A percentile compares a stretch with the other conserved stretches of the same genome.
phyloP scores from a whole-genome alignment of 2,329 filamentous ascomycete genomes.

The Epicoccum sorghinum region DNA sequence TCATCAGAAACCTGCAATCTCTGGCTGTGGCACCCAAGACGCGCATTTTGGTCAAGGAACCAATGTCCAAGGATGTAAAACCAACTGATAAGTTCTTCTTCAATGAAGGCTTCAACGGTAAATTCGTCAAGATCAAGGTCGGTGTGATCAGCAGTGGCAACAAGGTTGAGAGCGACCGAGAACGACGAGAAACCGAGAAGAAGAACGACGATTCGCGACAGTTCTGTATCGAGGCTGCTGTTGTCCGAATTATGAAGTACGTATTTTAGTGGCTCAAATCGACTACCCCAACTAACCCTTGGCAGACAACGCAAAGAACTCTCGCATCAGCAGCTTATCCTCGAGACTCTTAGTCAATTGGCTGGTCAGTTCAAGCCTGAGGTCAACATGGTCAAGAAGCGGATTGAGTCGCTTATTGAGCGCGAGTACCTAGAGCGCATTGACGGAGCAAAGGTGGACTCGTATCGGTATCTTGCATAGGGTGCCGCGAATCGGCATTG shows the following conservation, averaged over 20 bases:
- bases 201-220: constrained; percentile 75
- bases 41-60: constrained; percentile 79
- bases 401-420: constrained; percentile 78
- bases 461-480: constrained; percentile 75
- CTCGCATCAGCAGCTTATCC: constrained; percentile 70
- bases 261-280: constrained; percentile 39
- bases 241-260: constrained; percentile 87
- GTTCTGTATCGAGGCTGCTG: constrained; percentile 75
- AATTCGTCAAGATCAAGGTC: constrained; percentile 86
- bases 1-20: constrained; percentile 79
- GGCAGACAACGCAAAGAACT: constrained; percentile 74
- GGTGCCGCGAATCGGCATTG: background rate
- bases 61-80: constrained; percentile 78
- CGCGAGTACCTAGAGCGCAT: constrained; percentile 79
- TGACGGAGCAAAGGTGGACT: constrained; percentile 66
- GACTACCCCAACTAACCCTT: constrained; percentile 22
- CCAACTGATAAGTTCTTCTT: constrained; percentile 79
- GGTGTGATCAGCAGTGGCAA: constrained; percentile 80
- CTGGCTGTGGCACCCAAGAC: constrained; percentile 84
- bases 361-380: constrained; percentile 75
- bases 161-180: constrained; percentile 77
- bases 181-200: constrained; percentile 73
- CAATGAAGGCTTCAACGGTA: constrained; percentile 81
- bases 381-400: constrained; percentile 77
- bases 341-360: constrained; percentile 74